A percentile compares a stretch with the other conserved stretches of the same genome.
These are phyloP conservation scores for Globisporangium abappressorium DNA, from an alignment of 352 stramenopile species.

Conservation along the genomic window DNA sequence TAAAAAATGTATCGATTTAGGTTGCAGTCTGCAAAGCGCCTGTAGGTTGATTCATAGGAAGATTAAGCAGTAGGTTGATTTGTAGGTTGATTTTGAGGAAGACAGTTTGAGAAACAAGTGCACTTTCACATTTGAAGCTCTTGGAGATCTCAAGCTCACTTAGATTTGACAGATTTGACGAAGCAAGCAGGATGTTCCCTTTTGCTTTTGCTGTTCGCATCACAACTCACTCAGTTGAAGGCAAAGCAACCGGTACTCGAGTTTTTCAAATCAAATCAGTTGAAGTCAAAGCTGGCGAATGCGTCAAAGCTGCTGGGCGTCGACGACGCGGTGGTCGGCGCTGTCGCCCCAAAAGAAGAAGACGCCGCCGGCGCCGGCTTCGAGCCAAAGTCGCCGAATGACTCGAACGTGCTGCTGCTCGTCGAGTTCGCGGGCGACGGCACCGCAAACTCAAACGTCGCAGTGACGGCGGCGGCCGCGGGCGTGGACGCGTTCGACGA, in stretches of 20 bases:
- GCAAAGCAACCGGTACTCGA: constrained; percentile 7
- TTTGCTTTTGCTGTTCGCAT: neutral
- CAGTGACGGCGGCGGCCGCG: neutral
- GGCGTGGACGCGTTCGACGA: constrained; percentile 4
- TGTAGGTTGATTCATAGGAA: too few relatives aligned
- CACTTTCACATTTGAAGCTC: too few relatives aligned
- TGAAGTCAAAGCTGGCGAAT: constrained; percentile 24
- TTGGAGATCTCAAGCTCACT: too few relatives aligned
- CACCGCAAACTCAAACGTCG: neutral
- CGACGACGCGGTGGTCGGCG: neutral
- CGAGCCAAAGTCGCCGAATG: constrained; percentile 26
- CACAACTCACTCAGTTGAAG: constrained; percentile 14
- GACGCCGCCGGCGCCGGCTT: neutral
- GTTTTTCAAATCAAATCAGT: neutral
- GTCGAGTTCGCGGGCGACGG: constrained; percentile 13
- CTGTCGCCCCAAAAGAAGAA: neutral
- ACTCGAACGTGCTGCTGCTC: constrained; percentile 20
- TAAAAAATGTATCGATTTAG: too few relatives aligned
- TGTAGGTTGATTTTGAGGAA: too few relatives aligned
- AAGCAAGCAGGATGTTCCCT: too few relatives aligned
- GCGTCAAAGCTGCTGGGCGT: constrained; percentile 16
- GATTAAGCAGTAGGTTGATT: too few relatives aligned
- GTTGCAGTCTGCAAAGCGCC: too few relatives aligned
- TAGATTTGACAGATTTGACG: too few relatives aligned
- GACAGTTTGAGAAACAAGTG: too few relatives aligned